These are phyloP conservation scores for Diacronema lutheri DNA, from an alignment of 78 protist species.

Conservation along the genomic window DNA sequence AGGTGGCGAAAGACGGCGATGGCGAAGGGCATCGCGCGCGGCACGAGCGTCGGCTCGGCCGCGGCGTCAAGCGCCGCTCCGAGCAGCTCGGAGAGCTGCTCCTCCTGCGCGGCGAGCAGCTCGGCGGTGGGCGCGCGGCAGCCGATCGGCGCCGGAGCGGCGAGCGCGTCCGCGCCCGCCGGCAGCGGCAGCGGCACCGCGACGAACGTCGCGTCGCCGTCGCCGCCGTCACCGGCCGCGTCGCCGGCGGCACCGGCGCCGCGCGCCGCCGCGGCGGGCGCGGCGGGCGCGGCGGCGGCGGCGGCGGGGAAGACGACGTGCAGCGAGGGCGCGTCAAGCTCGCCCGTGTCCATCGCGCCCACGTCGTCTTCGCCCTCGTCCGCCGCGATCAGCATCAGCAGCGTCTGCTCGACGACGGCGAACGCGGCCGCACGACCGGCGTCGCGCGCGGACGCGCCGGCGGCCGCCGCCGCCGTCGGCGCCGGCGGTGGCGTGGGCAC, in stretches of 20 bases:
- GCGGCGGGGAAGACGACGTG: background rate
- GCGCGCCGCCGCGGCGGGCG: too few relatives aligned
- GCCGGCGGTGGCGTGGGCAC: background rate
- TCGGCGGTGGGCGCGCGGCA: too few relatives aligned
- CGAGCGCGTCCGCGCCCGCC: background rate
- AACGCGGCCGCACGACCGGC: background rate
- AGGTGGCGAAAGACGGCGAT: background rate
- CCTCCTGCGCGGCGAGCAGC: background rate
- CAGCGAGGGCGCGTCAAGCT: background rate
- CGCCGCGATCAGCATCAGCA: background rate
- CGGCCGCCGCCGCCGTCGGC: background rate
- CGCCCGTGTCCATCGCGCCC: too few relatives aligned
- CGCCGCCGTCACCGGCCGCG: too few relatives aligned
- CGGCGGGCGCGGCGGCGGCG: background rate
- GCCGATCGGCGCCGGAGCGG: too few relatives aligned
- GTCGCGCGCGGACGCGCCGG: background rate
- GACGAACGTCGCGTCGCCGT: too few relatives aligned
- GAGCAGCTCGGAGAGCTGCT: background rate
- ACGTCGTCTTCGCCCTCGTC: too few relatives aligned
- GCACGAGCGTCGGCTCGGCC: too few relatives aligned
- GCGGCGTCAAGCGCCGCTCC: too few relatives aligned
- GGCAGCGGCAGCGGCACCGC: background rate
- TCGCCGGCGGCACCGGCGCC: too few relatives aligned
- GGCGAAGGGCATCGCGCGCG: background rate
- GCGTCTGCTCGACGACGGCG: background rate